These are phyloP conservation scores for Calonectria naviculata DNA, from an alignment of 2,329 filamentous ascomycete genomes.

Conservation along the genomic window DNA sequence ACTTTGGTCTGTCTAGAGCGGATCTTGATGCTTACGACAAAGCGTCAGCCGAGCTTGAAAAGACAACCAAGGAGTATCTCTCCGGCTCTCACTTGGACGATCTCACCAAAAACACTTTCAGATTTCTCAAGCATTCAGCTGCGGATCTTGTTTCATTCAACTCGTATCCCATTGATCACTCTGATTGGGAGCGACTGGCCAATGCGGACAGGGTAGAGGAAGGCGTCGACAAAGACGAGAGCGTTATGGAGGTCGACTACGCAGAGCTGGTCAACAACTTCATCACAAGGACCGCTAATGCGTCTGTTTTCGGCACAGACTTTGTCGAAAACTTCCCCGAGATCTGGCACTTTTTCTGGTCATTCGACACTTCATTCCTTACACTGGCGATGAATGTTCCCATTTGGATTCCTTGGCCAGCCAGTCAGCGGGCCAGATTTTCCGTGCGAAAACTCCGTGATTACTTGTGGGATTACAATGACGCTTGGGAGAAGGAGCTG, in stretches of 20 bases:
- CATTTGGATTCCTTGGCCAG: slow-evolving; percentile 46
- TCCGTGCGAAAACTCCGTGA: slow-evolving; percentile 43
- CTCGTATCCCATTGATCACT: slow-evolving; percentile 49
- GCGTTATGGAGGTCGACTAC: slow-evolving; percentile 47
- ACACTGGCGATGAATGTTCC: slow-evolving; percentile 45
- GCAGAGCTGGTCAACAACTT: slow-evolving; percentile 49
- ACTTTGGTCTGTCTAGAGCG: slow-evolving; percentile 46
- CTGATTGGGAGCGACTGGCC: slow-evolving; percentile 51
- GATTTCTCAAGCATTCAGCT: slow-evolving; percentile 42
- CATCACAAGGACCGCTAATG: slow-evolving; percentile 47
- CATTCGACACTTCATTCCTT: slow-evolving; percentile 48
- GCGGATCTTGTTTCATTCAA: slow-evolving; percentile 53
- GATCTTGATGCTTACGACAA: slow-evolving; percentile 46
- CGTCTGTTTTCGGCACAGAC: slow-evolving; percentile 52
- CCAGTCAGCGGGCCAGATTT: slow-evolving; percentile 44
- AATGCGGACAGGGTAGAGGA: slow-evolving; percentile 45
- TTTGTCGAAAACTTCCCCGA: slow-evolving; percentile 54
- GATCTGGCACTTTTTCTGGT: slow-evolving; percentile 51
- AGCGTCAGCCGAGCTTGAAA: slow-evolving; percentile 41
- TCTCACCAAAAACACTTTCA: slow-evolving; percentile 30
- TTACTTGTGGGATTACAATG: slow-evolving; percentile 47
- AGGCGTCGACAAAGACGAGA: slow-evolving; percentile 31
- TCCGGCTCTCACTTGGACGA: slow-evolving; percentile 38
- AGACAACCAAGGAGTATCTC: slow-evolving; percentile 40
- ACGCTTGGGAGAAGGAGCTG: slow-evolving; percentile 48